A percentile compares a stretch with the other conserved stretches of the same genome.
Evolutionary conservation across 257 asterid genomes (phyloP).

Genomic region (Lavandula angustifolia): DNA sequence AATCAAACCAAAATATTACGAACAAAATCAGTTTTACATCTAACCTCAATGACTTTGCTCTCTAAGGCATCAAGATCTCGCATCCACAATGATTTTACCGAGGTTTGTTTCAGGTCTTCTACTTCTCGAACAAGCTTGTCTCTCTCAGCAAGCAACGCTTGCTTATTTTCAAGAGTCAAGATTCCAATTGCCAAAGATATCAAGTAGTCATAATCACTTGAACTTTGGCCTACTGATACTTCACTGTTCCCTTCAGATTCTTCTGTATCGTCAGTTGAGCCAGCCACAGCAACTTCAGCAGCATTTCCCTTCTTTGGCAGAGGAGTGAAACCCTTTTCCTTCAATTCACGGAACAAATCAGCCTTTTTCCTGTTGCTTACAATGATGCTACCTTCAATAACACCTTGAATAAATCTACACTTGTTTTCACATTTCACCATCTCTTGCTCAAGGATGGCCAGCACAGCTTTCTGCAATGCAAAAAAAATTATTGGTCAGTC

Average conservation of each 20-base stretch:
- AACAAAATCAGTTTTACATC: slow-evolving; percentile 26
- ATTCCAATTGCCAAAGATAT: slow-evolving; percentile 79
- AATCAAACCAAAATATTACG: not conserved
- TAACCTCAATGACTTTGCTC: slow-evolving; percentile 56
- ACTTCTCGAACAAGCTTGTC: slow-evolving; percentile 61
- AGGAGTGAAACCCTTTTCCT: slow-evolving; percentile 85
- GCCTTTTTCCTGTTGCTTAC: slow-evolving; percentile 89
- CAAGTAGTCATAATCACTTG: slow-evolving; percentile 90
- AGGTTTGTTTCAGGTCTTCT: slow-evolving; percentile 62
- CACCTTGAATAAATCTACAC: slow-evolving; percentile 74
- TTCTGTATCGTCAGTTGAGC: slow-evolving; percentile 59
- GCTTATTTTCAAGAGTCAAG: slow-evolving; percentile 76
- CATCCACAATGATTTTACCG: slow-evolving; percentile 69
- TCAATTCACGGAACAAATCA: slow-evolving; percentile 75
- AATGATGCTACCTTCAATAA: slow-evolving; percentile 78
- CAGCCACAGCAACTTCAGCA: slow-evolving; percentile 65
- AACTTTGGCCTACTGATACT: slow-evolving; percentile 42
- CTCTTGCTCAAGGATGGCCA: slow-evolving; percentile 74
- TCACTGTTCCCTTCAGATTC: slow-evolving; percentile 63
- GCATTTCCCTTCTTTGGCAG: slow-evolving; percentile 63
- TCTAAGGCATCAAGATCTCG: slow-evolving; percentile 83
- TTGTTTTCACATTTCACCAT: slow-evolving; percentile 76
- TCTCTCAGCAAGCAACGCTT: slow-evolving; percentile 69
- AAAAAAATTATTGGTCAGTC: slow-evolving; percentile 9
- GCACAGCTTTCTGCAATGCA: slow-evolving; percentile 61